These are phyloP conservation scores for Calocybe gambosa DNA, from an alignment of 1,284 basidiomycete genomes.

Conservation along the genomic window DNA sequence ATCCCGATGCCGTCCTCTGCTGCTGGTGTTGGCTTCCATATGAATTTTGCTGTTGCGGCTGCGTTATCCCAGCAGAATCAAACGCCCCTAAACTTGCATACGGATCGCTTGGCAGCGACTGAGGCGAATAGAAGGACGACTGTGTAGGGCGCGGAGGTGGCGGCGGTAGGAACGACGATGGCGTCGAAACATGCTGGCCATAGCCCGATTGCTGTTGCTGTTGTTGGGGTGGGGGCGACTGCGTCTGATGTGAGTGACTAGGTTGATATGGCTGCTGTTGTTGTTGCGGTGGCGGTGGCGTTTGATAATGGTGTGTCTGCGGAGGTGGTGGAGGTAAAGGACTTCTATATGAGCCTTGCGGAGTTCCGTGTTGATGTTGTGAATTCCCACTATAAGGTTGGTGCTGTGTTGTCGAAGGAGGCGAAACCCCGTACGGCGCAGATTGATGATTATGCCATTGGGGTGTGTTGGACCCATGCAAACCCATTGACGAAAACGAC, in stretches of 20 bases:
- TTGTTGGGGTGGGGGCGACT: conserved; percentile 13
- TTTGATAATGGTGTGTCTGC: conserved; percentile 15
- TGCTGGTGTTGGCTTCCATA: conserved; percentile 10
- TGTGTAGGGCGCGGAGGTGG: conserved; percentile 29
- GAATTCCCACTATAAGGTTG: conserved; percentile 17
- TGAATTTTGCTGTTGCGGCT: conserved; percentile 12
- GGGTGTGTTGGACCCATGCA: conserved; percentile 22
- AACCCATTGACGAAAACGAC: conserved; percentile 50
- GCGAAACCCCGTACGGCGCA: conserved; percentile 7
- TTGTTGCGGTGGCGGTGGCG: conserved; percentile 12
- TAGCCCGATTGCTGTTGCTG: conserved; percentile 5
- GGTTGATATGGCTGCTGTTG: background rate
- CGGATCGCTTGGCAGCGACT: conserved; percentile 36
- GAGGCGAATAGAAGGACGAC: conserved; percentile 29
- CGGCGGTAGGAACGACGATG: conserved; percentile 25
- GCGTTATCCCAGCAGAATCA: conserved; percentile 15
- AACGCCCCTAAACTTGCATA: conserved; percentile 49
- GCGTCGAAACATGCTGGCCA: conserved; percentile 12
- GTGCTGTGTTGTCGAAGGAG: conserved; percentile 11
- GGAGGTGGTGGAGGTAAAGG: conserved; percentile 8
- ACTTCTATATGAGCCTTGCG: conserved; percentile 1
- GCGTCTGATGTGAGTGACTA: background rate
- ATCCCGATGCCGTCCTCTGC: conserved; percentile 3
- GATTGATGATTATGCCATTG: background rate
- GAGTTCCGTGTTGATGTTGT: conserved; percentile 10